Base-by-base conservation (phyloP, 2,329 filamentous ascomycete species). In the Ophiostoma quercus region DNA sequence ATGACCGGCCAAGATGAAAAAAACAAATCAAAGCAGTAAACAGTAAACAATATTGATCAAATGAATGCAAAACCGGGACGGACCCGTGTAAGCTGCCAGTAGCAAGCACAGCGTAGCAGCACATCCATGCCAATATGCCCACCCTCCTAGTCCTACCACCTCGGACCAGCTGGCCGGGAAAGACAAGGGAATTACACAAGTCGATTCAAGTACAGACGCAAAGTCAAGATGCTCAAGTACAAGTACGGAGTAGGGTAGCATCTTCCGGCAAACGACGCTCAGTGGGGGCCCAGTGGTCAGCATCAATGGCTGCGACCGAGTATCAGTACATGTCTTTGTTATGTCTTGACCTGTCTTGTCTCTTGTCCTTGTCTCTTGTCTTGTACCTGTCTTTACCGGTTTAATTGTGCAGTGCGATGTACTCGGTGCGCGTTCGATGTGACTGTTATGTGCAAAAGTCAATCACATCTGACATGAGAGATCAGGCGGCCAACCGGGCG, bases 91-190 rank as follows among this genome's bases (percentile, higher is more conserved):
- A 54, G 51, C 41, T 2, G 34, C 34, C 34, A 34, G 34, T 43
- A 43, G 41, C 12, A 16, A 47, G 3, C 3, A 16, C 14, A 6
- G 14, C 2, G 16, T 47, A 47, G 43, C 16, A 47, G 43, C 39
- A 41, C 43, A 57, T 11, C n/a, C 51, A 57, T 57, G 51, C 8
- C 22, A 57, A 57, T 57, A 57, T 57, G 22, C 22, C 57, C 25
- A 62, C 25, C 22, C 12, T 34, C 25, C 39, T 41, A 14, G 39
- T 14, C 39, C 25, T 62, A 25, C 57, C 25, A 16, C 14, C 57
- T 32, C 57, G 57, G 57, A 62, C 22, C 57, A 62, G 57, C 57
- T 62, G 25, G 57, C 57, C 57, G 57, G 57, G 57, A 62, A 62
- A 62, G 57, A 62, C 25, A 12, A 62, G 57, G 57, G 57, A 62